A percentile compares a stretch with the other conserved stretches of the same genome.
Evolutionary conservation across 805 yeast genomes (phyloP).

Genomic region (Yueomyces sp.): DNA sequence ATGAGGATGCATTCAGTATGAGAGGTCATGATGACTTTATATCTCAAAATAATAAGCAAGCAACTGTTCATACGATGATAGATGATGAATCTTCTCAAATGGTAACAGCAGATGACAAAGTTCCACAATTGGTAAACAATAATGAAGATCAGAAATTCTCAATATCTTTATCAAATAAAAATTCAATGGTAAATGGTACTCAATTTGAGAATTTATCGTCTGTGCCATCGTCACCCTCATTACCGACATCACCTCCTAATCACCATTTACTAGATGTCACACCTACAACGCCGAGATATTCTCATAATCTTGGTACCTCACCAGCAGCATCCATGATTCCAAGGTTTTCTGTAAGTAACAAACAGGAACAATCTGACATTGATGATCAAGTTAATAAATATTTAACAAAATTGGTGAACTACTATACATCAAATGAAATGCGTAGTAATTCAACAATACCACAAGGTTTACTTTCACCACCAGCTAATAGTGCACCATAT

Average conservation of each 20-base stretch:
- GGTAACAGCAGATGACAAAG: background rate
- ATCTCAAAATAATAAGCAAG: background rate
- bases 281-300: slow-evolving; percentile 17
- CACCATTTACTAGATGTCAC: slow-evolving; percentile 8
- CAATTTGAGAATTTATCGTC: slow-evolving; percentile 6
- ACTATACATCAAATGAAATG: slow-evolving; percentile 22
- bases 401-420: slow-evolving; percentile 20
- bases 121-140: background rate
- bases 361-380: slow-evolving; percentile 18
- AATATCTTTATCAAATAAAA: background rate
- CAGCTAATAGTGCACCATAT: slow-evolving; percentile 22
- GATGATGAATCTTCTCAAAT: background rate
- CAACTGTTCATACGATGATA: background rate
- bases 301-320: slow-evolving; percentile 18
- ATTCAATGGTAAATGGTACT: slow-evolving; percentile 1
- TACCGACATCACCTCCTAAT: slow-evolving; percentile 21
- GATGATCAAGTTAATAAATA: slow-evolving; percentile 22
- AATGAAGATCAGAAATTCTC: background rate
- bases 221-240: slow-evolving; percentile 19
- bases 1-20: background rate
- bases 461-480: slow-evolving; percentile 18
- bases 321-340: slow-evolving; percentile 21
- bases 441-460: slow-evolving; percentile 16
- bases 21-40: background rate
- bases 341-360: slow-evolving; percentile 13